Percentiles rank a stretch among this genome's conserved stretches.
These are phyloP conservation scores for Hanseniaspora guilliermondii DNA, from an alignment of 805 yeast species.

Conservation along the genomic window DNA sequence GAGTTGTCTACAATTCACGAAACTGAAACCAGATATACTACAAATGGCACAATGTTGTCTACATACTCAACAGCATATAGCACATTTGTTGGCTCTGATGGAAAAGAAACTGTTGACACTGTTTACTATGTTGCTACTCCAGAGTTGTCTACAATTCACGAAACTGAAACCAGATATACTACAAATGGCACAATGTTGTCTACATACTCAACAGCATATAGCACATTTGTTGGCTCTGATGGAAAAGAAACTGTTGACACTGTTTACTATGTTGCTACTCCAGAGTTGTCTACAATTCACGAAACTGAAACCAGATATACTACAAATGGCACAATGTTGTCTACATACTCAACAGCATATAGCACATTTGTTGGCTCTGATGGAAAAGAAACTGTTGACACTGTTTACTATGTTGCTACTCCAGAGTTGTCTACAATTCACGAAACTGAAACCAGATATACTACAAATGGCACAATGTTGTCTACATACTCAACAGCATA, in stretches of 20 bases:
- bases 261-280: conserved; percentile 16
- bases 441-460: not conserved
- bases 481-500: conserved; percentile 5
- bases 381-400: conserved; percentile 10
- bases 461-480: not conserved
- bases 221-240: not conserved
- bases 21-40: not conserved
- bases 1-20: not conserved
- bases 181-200: not conserved
- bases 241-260: not conserved
- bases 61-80: not conserved
- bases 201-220: not conserved
- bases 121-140: conserved; percentile 16
- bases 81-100: not conserved
- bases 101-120: not conserved
- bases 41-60: not conserved
- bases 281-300: not conserved
- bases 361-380: conserved; percentile 1
- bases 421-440: not conserved
- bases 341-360: not conserved
- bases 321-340: not conserved
- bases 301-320: not conserved
- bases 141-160: not conserved
- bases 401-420: not conserved
- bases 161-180: not conserved